Evolutionary conservation across 148 eudicot genomes (phyloP).

Genomic region (Silene latifolia): DNA sequence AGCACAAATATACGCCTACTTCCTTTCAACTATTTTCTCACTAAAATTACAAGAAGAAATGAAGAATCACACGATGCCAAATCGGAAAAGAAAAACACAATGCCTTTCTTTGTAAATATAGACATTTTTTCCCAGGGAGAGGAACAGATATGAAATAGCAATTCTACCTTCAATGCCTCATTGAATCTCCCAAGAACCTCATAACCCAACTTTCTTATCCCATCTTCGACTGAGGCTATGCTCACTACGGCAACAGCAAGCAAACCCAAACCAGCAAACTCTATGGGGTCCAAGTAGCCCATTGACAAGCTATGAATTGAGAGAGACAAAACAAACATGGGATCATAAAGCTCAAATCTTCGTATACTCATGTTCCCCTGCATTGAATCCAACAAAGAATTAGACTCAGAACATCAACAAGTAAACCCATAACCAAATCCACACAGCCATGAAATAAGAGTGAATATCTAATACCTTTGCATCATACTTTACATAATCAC

Average conservation of each 20-base stretch:
- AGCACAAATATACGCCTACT: neutral
- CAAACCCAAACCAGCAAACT: slow-evolving; percentile 85
- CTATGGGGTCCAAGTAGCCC: slow-evolving; percentile 73
- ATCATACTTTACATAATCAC: slow-evolving; percentile 27
- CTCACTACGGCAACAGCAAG: slow-evolving; percentile 83
- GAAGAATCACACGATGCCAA: neutral
- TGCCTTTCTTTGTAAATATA: neutral
- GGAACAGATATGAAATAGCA: slow-evolving; percentile 3
- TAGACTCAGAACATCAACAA: slow-evolving; percentile 3
- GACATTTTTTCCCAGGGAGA: neutral
- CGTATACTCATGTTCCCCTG: slow-evolving; percentile 37
- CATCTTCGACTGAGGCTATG: slow-evolving; percentile 71
- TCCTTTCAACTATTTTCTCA: neutral
- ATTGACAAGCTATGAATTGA: slow-evolving; percentile 72
- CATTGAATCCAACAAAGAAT: slow-evolving; percentile 19
- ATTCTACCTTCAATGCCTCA: slow-evolving; percentile 63
- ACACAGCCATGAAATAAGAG: neutral
- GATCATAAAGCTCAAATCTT: slow-evolving; percentile 59
- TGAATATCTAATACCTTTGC: slow-evolving; percentile 41
- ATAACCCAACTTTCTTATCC: slow-evolving; percentile 78
- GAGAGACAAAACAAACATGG: slow-evolving; percentile 76
- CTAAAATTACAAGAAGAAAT: neutral
- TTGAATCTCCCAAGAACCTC: slow-evolving; percentile 75
- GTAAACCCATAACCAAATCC: neutral
- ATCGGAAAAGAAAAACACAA: neutral